Base-by-base conservation (phyloP, 2,329 filamentous ascomycete genomes). In the Aspergillus aculeatinus region DNA sequence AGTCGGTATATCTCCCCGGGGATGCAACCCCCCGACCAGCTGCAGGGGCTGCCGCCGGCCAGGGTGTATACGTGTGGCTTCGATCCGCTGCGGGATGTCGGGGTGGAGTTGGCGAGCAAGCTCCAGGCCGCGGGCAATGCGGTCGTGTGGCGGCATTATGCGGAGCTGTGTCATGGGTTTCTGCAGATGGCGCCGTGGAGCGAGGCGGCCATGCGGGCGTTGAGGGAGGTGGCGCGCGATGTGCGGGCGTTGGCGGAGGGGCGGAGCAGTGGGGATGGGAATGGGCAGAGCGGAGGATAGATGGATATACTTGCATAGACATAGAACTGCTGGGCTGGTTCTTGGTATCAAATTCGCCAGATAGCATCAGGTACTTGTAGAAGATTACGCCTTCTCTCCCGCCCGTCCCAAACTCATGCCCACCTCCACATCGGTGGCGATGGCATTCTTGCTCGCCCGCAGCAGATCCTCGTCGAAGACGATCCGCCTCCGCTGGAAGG, bases 381-480 rank as follows among this genome's bases (percentile, higher is more conserved):
- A 29, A 29, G 7, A 29, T 44, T 19, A 47, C 35, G 14, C 21
- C 25, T 55, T 51, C 33, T 58, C 52, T 5, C 35, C 16, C 5
- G 60, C 57, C n/a, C 47, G 48, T 14, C 72, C 74, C 19, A 77
- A 57, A 60, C 75, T 77, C 76, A 74, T 77, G 2, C 76, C 76
- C 21, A 77, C 71, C 60, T 77, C 71, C 4, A 78, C 76, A 61
- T 75, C 72, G 11, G 76, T 70, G 62, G 73, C 70, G 48, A 77
- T 70, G 55, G 69, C 63, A 52, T 71, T 59, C 29, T 69, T 65
- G 52, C 74, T 76, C 6, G 72, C 63, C 16, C 67, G 66, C 19
- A 71, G 51, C 23, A 78, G 61, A 58, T 78, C 76, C 39, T 76
- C 67, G 55, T 79, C 77, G 59, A 79, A 78, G 53, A 71, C 51